Evolutionary conservation across 257 asterid genomes (phyloP).

Genomic region (Rehmannia glutinosa): DNA sequence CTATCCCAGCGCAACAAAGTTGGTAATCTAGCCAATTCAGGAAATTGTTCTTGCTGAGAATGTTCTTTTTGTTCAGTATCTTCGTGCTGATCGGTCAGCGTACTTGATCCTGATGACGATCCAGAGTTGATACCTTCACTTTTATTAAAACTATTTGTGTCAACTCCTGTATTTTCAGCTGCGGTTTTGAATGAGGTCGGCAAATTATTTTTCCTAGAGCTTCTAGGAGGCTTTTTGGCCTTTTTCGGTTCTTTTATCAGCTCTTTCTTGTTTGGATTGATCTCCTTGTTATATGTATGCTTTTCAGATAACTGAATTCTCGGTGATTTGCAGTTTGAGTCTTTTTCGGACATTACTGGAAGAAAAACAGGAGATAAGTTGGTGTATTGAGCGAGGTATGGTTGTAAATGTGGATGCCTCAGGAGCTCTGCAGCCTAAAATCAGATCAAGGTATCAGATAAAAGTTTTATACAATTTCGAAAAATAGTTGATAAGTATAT

Average conservation of each 20-base stretch:
- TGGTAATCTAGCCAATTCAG: neutral
- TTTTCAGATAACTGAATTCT: slow-evolving; percentile 18
- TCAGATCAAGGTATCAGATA: neutral
- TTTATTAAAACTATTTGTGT: neutral
- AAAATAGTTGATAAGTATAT: neutral
- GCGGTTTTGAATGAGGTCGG: slow-evolving; percentile 1
- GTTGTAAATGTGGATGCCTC: slow-evolving; percentile 78
- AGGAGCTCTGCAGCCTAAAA: slow-evolving; percentile 80
- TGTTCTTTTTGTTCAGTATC: slow-evolving; percentile 4
- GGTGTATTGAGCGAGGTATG: slow-evolving; percentile 44
- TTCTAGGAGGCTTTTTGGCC: slow-evolving; percentile 4
- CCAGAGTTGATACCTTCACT: slow-evolving; percentile 24
- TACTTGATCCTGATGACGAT: slow-evolving; percentile 54
- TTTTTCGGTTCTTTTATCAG: slow-evolving; percentile 18
- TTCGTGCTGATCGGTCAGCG: slow-evolving; percentile 48
- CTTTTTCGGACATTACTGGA: slow-evolving; percentile 35
- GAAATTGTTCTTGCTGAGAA: neutral
- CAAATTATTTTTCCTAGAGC: neutral
- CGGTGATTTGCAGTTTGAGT: slow-evolving; percentile 12
- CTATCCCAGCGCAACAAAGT: neutral
- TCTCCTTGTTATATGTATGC: slow-evolving; percentile 4
- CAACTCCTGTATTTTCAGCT: no score
- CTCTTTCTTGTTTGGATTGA: slow-evolving; percentile 14
- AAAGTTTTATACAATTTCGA: neutral
- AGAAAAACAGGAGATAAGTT: slow-evolving; percentile 53